Base-by-base conservation (phyloP, 2,329 filamentous ascomycete genomes). In the Tolypocladium paradoxum region DNA sequence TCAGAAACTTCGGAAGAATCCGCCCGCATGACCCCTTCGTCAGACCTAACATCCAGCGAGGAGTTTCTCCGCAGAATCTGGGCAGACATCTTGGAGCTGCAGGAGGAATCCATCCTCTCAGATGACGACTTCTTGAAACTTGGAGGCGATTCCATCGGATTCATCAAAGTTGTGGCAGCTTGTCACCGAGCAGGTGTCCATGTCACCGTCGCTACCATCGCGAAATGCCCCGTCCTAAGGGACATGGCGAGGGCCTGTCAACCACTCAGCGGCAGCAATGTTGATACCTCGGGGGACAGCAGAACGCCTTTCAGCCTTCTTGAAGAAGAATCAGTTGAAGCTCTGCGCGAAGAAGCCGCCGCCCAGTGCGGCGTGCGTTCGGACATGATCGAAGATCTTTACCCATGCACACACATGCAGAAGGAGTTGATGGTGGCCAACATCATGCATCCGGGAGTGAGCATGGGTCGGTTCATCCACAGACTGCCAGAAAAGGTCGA, bases 401-500 rank as follows among this genome's bases (percentile, higher is more conserved):
- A 51, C 38, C 49, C 49, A 11, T 51, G 49, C 31, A 51, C 49
- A 27, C 31, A 43, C 12, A 51, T 43, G 38, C 49, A 51, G 22
- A 31, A 51, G 31, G 49, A 51, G 1, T 35, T 51, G 49, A 46
- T 51, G 49, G 38, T 51, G 20, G 49, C 49, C 14, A 51, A 51
- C 11, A 18, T 46, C 14, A 51, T 51, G 27, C 49, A 51, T 27
- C 29, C 49, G 9, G 49, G 49, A 24, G 49, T 51, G n/a, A 45
- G 36, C 14, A 22, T 51, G n/a, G 49, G 49, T 18, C 37, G 49
- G 1, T 51, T 51, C n/a, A 51, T 46, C 27, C 38, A 51, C 49
- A 51, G 2, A 11, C 24, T 51, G 4, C 38, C 49, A 9, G 6
- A 27, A 8, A n/a, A 61, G 8, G 29, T 61, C 14, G 58, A 66